These are phyloP conservation scores for Paspalum vaginatum DNA, from an alignment of 176 grass and related monocot species.

Conservation along the genomic window DNA sequence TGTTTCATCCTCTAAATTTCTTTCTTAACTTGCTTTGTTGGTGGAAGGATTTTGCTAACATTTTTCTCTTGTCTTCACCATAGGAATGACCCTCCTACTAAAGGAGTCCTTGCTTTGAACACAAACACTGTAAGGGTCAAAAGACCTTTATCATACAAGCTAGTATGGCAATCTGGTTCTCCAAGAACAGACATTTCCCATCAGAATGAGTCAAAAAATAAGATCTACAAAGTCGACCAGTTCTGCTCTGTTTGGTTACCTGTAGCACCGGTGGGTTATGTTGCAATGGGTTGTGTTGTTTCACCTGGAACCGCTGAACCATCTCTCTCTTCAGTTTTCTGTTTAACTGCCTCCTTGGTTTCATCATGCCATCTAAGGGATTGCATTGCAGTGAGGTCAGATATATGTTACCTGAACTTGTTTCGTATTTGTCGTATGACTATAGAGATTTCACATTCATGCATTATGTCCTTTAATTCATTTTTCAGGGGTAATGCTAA, in stretches of 20 bases:
- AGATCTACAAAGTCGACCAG: conserved; percentile 25
- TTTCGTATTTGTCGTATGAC: conserved; percentile 29
- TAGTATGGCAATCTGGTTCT: conserved; percentile 68
- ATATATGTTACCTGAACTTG: conserved; percentile 35
- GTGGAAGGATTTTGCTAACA: conserved; percentile 33
- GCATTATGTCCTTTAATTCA: conserved; percentile 32
- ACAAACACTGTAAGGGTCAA: conserved; percentile 89
- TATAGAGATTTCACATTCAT: conserved; percentile 40
- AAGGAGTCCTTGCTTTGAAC: conserved; percentile 94
- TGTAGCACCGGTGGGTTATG: conserved; percentile 77
- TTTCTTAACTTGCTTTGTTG: conserved; percentile 28
- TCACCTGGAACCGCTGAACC: conserved; percentile 79
- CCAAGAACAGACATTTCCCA: conserved; percentile 42
- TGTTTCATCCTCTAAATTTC: conserved; percentile 34
- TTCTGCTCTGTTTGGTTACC: conserved; percentile 91
- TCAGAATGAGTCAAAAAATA: conserved; percentile 33
- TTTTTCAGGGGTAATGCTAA: conserved; percentile 56
- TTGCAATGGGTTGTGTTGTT: conserved; percentile 92
- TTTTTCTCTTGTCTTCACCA: conserved; percentile 31
- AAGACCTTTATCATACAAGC: conserved; percentile 89
- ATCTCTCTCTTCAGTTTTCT: conserved; percentile 78
- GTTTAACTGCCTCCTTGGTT: conserved; percentile 76
- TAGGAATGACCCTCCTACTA: conserved; percentile 88
- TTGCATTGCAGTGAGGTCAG: conserved; percentile 73
- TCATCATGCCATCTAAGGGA: conserved; percentile 75